Conservation (phyloP, 345 rosid species). For the thale cress (Arabidopsis thaliana) region DNA sequence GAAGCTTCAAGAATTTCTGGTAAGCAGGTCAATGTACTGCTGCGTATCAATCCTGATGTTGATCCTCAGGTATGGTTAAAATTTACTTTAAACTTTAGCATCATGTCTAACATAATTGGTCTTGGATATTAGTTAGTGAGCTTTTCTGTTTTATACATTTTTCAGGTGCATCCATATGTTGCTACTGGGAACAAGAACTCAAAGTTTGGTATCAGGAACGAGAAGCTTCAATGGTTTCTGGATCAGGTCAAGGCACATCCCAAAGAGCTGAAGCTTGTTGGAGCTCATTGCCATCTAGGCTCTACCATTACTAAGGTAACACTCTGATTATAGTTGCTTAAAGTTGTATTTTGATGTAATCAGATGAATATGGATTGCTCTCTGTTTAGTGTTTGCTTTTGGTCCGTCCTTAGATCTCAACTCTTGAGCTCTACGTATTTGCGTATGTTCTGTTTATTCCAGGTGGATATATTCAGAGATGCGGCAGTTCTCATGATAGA, state of each 20-base stretch:
- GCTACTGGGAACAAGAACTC: conserved; percentile 98
- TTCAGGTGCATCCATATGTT: conserved; percentile 93
- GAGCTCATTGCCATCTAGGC: conserved; percentile 98
- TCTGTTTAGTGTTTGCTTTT: conserved; percentile 8
- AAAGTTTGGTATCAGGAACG: conserved; percentile 96
- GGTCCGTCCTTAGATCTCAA: not conserved
- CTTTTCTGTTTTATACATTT: conserved; percentile 13
- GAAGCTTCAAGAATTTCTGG: conserved; percentile 87
- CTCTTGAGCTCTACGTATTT: conserved; percentile 2
- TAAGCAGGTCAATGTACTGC: conserved; percentile 86
- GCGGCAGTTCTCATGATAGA: conserved; percentile 92
- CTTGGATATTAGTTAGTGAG: conserved; percentile 1
- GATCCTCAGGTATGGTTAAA: conserved; percentile 83
- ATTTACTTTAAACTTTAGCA: not conserved
- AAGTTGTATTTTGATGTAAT: not conserved
- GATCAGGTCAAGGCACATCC: conserved; percentile 92
- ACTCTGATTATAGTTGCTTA: not conserved
- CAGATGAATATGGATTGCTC: not conserved
- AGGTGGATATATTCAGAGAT: conserved; percentile 97
- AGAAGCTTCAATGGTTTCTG: conserved; percentile 97
- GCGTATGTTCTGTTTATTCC: conserved; percentile 30
- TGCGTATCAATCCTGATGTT: conserved; percentile 97
- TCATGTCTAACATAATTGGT: not conserved
- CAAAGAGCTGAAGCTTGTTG: conserved; percentile 87
- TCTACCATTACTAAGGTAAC: conserved; percentile 94